A percentile compares a stretch with the other conserved stretches of the same genome.
Evolutionary conservation across 441 rosid species (phyloP).

Genomic region (Pelargonium citronellum): DNA sequence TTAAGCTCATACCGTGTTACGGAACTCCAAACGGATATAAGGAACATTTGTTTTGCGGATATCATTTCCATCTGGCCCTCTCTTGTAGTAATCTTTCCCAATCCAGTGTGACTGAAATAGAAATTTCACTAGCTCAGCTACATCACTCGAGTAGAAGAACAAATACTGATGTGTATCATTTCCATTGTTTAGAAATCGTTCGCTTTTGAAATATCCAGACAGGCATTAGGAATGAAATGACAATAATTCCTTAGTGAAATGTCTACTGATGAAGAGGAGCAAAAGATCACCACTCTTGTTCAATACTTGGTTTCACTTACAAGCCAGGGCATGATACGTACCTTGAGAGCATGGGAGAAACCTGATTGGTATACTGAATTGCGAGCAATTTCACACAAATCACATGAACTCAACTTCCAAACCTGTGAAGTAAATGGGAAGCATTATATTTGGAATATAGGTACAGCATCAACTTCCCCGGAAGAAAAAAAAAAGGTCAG

Average conservation of each 20-base stretch:
- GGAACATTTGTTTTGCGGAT: conserved; percentile 92
- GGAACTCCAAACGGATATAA: conserved; percentile 90
- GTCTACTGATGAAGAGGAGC: too few species aligned
- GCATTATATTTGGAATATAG: background rate
- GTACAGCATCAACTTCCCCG: too few species aligned
- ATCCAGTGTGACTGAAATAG: conserved; percentile 90
- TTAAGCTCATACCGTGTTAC: conserved; percentile 53
- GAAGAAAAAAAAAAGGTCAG: too few species aligned
- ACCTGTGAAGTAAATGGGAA: too few species aligned
- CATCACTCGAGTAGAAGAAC: too few species aligned
- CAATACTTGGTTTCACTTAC: background rate
- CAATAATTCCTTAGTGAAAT: background rate
- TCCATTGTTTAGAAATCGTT: too few species aligned
- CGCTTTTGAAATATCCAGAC: background rate
- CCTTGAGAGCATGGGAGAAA: conserved; percentile 98
- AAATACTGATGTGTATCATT: too few species aligned
- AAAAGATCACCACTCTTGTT: too few species aligned
- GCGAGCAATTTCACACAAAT: conserved; percentile 95
- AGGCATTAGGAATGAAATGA: background rate
- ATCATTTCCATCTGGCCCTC: conserved; percentile 95
- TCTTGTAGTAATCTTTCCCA: conserved; percentile 78
- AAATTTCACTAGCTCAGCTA: conserved; percentile 10
- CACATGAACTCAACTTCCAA: conserved; percentile 98
- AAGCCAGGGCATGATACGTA: conserved; percentile 15
- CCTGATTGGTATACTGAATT: conserved; percentile 97